Percentiles rank a stretch among this genome's conserved stretches.
phyloP scores from a whole-genome alignment of 2,329 filamentous ascomycete species.

The Cladosporium phlei region DNA sequence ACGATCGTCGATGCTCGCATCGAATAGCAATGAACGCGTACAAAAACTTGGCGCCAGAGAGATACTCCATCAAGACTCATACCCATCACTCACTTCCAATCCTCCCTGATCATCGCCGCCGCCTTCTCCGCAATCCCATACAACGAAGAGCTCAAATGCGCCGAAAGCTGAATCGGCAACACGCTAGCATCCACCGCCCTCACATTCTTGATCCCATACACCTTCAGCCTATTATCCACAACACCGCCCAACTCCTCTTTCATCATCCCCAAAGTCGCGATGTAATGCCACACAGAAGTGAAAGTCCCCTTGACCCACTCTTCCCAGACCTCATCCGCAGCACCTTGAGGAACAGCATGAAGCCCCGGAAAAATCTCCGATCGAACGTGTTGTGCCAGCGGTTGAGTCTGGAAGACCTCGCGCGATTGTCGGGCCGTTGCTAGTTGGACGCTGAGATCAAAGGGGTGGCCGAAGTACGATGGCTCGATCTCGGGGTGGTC shows the following conservation, averaged over 20 bases:
- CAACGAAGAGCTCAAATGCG: conserved; percentile 27
- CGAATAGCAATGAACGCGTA: no score
- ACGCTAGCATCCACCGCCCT: conserved; percentile 35
- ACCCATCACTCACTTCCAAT: not conserved
- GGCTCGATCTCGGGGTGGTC: conserved; percentile 38
- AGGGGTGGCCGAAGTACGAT: conserved; percentile 39
- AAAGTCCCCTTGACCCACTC: conserved; percentile 23
- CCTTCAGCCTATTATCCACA: conserved; percentile 34
- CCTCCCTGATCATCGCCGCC: conserved; percentile 26
- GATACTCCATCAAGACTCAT: not conserved
- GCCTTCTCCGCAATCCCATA: conserved; percentile 32
- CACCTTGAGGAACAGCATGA: conserved; percentile 11
- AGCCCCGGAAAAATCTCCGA: conserved; percentile 27
- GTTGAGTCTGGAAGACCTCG: conserved; percentile 24
- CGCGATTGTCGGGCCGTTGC: conserved; percentile 32
- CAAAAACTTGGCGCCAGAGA: no score
- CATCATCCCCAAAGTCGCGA: conserved; percentile 25
- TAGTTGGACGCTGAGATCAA: conserved; percentile 34
- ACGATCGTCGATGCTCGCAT: no score
- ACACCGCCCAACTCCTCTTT: conserved; percentile 23
- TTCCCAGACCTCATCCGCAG: conserved; percentile 21
- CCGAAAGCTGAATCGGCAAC: conserved; percentile 29
- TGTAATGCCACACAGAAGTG: conserved; percentile 29
- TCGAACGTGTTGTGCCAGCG: conserved; percentile 25
- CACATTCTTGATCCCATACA: conserved; percentile 35